Evolutionary conservation across 305 asterid genomes (phyloP).

Genomic region (Fraxinus angustifolia): DNA sequence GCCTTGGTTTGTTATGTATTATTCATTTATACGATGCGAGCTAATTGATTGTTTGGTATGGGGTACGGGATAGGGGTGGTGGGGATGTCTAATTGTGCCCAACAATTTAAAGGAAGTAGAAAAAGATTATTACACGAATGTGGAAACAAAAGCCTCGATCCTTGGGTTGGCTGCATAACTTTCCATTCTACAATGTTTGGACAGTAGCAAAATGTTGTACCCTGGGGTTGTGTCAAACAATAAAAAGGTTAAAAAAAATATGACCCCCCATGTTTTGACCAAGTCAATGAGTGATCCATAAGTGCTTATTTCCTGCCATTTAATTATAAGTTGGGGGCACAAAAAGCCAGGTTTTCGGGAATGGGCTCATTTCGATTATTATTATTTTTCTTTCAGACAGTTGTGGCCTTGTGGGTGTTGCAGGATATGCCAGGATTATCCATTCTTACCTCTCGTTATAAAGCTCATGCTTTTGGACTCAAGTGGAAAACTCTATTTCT

Average conservation of each 20-base stretch:
- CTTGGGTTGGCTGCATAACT: background rate
- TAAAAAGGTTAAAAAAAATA: no score
- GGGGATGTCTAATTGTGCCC: background rate
- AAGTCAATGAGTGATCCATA: conserved; percentile 32
- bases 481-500: background rate
- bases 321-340: conserved; percentile 21
- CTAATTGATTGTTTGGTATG: background rate
- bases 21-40: background rate
- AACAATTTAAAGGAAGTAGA: background rate
- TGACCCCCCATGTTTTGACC: conserved; percentile 15
- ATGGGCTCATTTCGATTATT: conserved; percentile 33
- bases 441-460: background rate
- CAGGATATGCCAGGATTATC: background rate
- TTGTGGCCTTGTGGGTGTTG: conserved; percentile 5
- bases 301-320: conserved; percentile 4
- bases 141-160: conserved; percentile 2
- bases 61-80: background rate
- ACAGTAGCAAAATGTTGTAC: background rate
- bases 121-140: background rate
- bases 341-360: conserved; percentile 39
- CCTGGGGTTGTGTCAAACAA: background rate
- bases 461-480: background rate
- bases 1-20: background rate
- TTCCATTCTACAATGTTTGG: background rate
- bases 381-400: background rate